Evolutionary conservation across 208 protist species (phyloP), one percentile per base, ranked within the genome.

Genomic region (Trypanosoma theileri): DNA sequence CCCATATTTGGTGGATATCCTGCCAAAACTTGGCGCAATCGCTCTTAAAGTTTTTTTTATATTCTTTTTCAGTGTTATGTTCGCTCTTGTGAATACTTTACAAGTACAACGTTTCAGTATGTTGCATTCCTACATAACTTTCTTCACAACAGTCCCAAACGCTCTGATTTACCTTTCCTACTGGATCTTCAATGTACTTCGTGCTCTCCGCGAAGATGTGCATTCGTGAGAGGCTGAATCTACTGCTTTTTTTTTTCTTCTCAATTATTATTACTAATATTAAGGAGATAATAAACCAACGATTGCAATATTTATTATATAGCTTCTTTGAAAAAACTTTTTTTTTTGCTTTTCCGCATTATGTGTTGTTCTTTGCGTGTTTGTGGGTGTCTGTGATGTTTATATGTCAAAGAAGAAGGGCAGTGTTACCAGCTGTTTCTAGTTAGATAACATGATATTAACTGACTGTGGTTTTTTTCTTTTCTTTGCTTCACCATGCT

Each of bases 121-220:
- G 55, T 0, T 48, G 6, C 11, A 62, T 17, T 70, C 55, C 0
- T 55, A 56, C 26, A 40, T 17, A 21, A 17, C 9, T 17, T 26
- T 35, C 35, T 70, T 70, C 17, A 57, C 13, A 40, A 51, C 42
- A 21, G 1, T 26, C 3, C 7, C 22, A 19, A 55, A 55, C 1
- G 8, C 44, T 28, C n/a, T 52, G 35, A 26, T 70, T 3, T 70
- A 46, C 54, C 4, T 48, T 26, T 42, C 62, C 3, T 70, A 62
- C 42, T 35, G 46, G 3, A 24, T 46, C 16, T 53, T 70, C 10
- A 45, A 62, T 46, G 62, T 42, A 14, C 31, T 26, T 40, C 62
- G 52, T 19, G 52, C 51, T 7, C 51, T 19, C 19, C 26, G n/a
- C 16, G 28, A 68, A 50, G 8, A 35, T 13, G 10, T 9, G 8